phyloP scores from a whole-genome alignment of 225 moss, liverwort and hornwort species.

The Physcomitrellopsis africana region DNA sequence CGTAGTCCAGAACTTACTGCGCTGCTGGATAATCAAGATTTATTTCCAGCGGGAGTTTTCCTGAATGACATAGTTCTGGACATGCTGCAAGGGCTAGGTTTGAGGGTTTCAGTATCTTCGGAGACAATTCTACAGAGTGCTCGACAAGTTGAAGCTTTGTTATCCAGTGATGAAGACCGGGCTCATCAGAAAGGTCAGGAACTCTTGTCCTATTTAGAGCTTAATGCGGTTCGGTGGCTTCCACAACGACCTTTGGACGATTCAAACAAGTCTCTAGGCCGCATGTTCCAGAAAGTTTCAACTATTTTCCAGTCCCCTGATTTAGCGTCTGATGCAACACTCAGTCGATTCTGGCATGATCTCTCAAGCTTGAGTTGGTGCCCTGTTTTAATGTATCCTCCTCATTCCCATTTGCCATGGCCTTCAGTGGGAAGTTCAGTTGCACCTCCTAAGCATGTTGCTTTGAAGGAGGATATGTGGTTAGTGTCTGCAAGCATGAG shows the following conservation, averaged over 20 bases:
- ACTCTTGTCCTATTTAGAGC: constrained; percentile 74
- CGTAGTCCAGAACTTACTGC: constrained; percentile 68
- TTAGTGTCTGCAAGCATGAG: constrained; percentile 86
- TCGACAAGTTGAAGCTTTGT: constrained; percentile 67
- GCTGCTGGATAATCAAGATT: constrained; percentile 70
- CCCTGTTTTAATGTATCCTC: constrained; percentile 78
- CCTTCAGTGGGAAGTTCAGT: constrained; percentile 73
- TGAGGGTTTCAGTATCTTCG: constrained; percentile 68
- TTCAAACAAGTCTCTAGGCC: constrained; percentile 58
- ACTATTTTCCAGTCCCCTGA: constrained; percentile 67
- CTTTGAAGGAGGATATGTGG: constrained; percentile 82
- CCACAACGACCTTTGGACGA: constrained; percentile 56
- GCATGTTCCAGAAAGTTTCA: constrained; percentile 71
- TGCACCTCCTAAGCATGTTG: constrained; percentile 83
- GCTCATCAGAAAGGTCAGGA: constrained; percentile 69
- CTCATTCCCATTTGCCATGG: constrained; percentile 80
- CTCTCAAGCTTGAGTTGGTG: constrained; percentile 83
- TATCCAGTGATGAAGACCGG: constrained; percentile 55
- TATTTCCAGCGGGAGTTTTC: constrained; percentile 73
- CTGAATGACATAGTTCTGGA: constrained; percentile 61
- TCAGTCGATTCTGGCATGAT: constrained; percentile 76
- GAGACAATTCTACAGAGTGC: constrained; percentile 81
- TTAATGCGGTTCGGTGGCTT: constrained; percentile 76
- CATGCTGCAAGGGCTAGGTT: constrained; percentile 82
- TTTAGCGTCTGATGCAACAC: constrained; percentile 42